These are phyloP conservation scores for Plectranthus barbatus DNA, from an alignment of 257 asterid genomes.

Conservation along the genomic window DNA sequence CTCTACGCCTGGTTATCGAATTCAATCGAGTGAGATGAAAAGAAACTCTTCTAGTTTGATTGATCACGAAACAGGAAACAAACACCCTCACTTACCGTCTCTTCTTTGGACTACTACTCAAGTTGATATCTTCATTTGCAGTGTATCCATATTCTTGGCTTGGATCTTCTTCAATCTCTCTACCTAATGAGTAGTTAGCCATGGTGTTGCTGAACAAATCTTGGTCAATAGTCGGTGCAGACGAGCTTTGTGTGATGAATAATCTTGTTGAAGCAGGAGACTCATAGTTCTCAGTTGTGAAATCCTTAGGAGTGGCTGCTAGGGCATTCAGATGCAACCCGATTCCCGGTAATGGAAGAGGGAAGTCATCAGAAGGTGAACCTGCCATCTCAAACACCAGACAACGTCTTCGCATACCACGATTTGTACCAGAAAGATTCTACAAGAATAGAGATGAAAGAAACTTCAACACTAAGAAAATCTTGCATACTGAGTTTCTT, in stretches of 20 bases:
- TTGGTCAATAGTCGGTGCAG: constrained; percentile 24
- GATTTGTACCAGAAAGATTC: constrained; percentile 55
- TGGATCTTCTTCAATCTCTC: constrained; percentile 43
- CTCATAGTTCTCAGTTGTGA: constrained; percentile 38
- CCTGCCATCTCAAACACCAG: constrained; percentile 59
- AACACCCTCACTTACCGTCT: constrained; percentile 32
- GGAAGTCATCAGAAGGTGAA: constrained; percentile 34
- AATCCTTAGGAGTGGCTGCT: constrained; percentile 49
- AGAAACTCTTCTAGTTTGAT: neutral
- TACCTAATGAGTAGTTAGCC: constrained; percentile 25
- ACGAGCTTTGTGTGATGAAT: constrained; percentile 33
- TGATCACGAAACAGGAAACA: neutral
- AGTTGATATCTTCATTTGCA: constrained; percentile 38
- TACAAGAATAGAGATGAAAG: constrained; percentile 16
- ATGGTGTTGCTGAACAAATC: constrained; percentile 30
- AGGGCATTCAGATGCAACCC: constrained; percentile 90
- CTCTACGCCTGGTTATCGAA: constrained; percentile 33
- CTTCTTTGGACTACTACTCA: constrained; percentile 54
- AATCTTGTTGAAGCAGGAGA: constrained; percentile 42
- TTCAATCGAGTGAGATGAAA: neutral
- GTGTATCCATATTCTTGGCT: constrained; percentile 26
- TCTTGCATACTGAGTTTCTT: neutral
- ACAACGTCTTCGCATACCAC: constrained; percentile 80
- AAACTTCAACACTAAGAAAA: neutral
- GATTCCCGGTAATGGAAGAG: constrained; percentile 50